Base-by-base conservation (phyloP, 2,329 filamentous ascomycete species). In the Talaromyces pinophilus region DNA sequence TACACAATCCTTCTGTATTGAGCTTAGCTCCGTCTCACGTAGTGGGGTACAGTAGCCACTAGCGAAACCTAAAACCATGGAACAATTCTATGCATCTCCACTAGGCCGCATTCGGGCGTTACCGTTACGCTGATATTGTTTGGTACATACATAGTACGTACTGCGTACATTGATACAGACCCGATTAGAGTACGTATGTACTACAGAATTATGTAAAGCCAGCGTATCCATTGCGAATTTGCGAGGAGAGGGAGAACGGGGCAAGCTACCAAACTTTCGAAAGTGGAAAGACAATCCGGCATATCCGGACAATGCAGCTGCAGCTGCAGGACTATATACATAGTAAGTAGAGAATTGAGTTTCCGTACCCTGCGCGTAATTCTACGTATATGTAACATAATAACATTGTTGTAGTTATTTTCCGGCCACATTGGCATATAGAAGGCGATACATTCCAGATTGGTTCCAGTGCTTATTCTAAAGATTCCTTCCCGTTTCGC, bases 61-160 rank as follows among this genome's bases (percentile, higher is more conserved):
- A 54, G 50, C 25, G 17, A n/a, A n/a, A 10, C 30, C 8, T 5
- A 10, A 30, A 54, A 54, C 28, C 28, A 33, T 54, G 50, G 50
- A 54, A 33, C 25, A 13, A 33, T 54, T 54, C 7, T 11, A n/a
- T 30, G 28, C 50, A 30, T 54, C n/a, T 33, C 28, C 50, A n/a
- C 50, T 54, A 54, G 50, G 50, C 50, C 25, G 50, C 50, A 54
- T 54, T n/a, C 8, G 50, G 50, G 28, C 50, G 28, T n/a, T n/a
- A 33, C 50, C 50, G 50, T 54, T 54, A 54, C 50, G 46, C 10
- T 25, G 44, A 6, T 48, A 48, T 48, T 22, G 7, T 19, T 25
- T 25, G 25, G 25, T 25, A 25, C n/a, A 17, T 46, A 10, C 42
- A 22, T 46, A 19, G 7, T 46, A 10, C 42, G 11, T 46, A 19